These are phyloP conservation scores for Rhizoclosmatium sp. DNA, from an alignment of 192 early-diverging fungal genomes.

Conservation along the genomic window DNA sequence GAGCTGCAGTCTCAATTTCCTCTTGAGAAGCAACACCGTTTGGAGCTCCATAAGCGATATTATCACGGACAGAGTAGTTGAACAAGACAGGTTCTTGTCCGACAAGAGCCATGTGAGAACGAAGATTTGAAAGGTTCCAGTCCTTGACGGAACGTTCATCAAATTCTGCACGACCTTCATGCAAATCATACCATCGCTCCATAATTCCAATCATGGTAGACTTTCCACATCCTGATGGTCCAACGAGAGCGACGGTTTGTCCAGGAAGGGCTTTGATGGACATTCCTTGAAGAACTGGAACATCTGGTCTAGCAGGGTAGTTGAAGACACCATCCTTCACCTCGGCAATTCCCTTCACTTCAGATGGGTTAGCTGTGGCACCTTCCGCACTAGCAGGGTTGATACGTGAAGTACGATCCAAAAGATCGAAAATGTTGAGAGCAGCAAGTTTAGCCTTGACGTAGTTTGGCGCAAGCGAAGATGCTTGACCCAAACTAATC, in stretches of 20 bases:
- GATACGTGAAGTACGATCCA: conserved; percentile 78
- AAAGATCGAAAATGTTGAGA: conserved; percentile 70
- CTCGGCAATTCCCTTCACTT: conserved; percentile 69
- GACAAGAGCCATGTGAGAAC: conserved; percentile 83
- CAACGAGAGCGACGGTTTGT: conserved; percentile 85
- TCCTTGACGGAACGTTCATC: conserved; percentile 67
- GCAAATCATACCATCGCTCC: conserved; percentile 83
- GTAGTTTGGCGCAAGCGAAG: conserved; percentile 74
- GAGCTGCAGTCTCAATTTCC: conserved; percentile 73
- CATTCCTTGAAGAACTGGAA: conserved; percentile 63
- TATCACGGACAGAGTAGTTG: conserved; percentile 86
- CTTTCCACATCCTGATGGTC: conserved; percentile 87
- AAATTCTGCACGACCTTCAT: conserved; percentile 64
- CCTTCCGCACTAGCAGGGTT: conserved; percentile 54
- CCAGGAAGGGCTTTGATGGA: conserved; percentile 66
- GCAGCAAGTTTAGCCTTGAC: conserved; percentile 85
- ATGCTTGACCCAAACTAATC: conserved; percentile 81
- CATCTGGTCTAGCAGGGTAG: conserved; percentile 65
- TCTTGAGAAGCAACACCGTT: conserved; percentile 64
- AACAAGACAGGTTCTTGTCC: conserved; percentile 94
- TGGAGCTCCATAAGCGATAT: conserved; percentile 74
- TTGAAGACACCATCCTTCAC: conserved; percentile 68
- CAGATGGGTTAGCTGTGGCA: background rate
- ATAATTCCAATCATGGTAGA: conserved; percentile 53
- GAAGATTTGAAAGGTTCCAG: conserved; percentile 74